Base-by-base conservation (phyloP, 345 rosid genomes). In the Gossypium ekmanianum region DNA sequence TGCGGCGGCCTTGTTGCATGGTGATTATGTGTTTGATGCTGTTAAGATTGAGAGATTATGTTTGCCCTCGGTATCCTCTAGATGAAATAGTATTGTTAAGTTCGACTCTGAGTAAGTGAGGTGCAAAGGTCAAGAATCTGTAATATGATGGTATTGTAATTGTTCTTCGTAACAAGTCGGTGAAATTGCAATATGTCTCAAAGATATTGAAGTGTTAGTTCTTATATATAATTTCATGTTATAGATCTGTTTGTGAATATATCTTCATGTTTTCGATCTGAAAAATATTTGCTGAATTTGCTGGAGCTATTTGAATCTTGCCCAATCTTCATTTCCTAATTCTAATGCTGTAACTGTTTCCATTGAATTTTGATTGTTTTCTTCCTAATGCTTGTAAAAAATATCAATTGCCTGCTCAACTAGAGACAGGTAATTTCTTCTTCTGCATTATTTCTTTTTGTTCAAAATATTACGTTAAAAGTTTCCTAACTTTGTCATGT, bases 41-140 rank as follows among this genome's bases (percentile, higher is more conserved):
- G 27, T 75, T 44, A 69, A 55, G 71, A 44, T 57, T 69, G 71
- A 44, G 58, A 47, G 55, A 20, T 44, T 45, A 69, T 45, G 43
- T 11, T 10, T 58, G 4, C n/a, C 2, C 2, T 34, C 27, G 2
- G 24, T 24, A 52, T 54, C 29, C n/a, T 29, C 44, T 11, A 9
- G 62, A 52, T 9, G 27, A 52, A 29, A 17, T 52, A 27, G 11
- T n/a, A 3, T 26, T 43, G 29, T 16, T 9, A 26, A 73, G 16
- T 59, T 26, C 2, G 27, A 26, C 27, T 26, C 27, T 26, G 27
- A 26, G 2, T 26, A 26, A 26, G 54, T 41, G 27, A 34, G 39
- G 54, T 56, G 2, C 26, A 8, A 51, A 69, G 29, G n/a, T 9
- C 29, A 45, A 67, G 7, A 3, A 1, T 68, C 18, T 18, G 9